Base-by-base conservation (phyloP, 805 yeast genomes). In the Lipomyces lipofer region DNA sequence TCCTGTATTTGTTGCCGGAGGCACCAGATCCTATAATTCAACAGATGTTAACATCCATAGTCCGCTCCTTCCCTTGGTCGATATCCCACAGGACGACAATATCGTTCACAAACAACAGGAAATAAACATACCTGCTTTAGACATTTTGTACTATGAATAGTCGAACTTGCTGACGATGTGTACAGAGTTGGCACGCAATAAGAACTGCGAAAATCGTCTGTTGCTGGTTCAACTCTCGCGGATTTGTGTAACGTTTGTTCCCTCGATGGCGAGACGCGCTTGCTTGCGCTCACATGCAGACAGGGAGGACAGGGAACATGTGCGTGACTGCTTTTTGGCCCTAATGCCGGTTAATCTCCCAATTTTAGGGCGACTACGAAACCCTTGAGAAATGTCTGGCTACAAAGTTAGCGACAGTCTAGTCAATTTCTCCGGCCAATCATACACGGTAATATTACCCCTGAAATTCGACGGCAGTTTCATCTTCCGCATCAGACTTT, bases 1-100 rank as follows among this genome's bases (percentile, higher is more conserved):
- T 89, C 82, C 97, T 90, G 89, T 86, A 94, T 84, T 92, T 92
- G 86, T 90, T 94, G 84, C 99, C 97, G 78, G 95, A 88, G 82
- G 96, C 94, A 84, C 95, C 95, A 77, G 87, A 83, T 75, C 87
- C 86, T 74, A 90, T 1, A 17, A 19, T 35, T 27, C 36, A 39
- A 38, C 54, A 43, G 49, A 46, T 43, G 36, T 49, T 49, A 32
- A 10, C n/a, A n/a, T 36, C 27, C n/a, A n/a, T n/a, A n/a, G n/a
- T n/a, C n/a, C n/a, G n/a, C n/a, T n/a, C n/a, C n/a, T n/a, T n/a
- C n/a, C n/a, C n/a, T n/a, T 12, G n/a, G 22, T 24, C 47, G 25
- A 25, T 10, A 42, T 42, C 33, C 17, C 15, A 15, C 4, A 42
- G 13, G 15, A 40, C 13, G 27, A 24, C 43, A 12, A 12, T 24